Percentiles rank a stretch among this genome's conserved stretches.
phyloP scores from a whole-genome alignment of 129 eudicot species.

The Solidago caesia region DNA sequence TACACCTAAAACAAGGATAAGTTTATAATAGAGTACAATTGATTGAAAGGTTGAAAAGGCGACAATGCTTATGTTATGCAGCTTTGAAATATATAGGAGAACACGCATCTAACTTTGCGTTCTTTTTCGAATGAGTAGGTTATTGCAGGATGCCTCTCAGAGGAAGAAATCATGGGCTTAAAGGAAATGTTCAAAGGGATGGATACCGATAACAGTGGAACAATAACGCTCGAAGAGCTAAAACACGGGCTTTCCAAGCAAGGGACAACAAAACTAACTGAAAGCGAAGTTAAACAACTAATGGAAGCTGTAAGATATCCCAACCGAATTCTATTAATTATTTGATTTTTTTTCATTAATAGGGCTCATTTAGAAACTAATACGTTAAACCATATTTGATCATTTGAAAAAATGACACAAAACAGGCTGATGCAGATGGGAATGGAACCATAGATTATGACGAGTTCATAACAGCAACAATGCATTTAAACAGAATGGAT shows the following conservation, averaged over 20 bases:
- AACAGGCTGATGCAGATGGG: conserved; percentile 92
- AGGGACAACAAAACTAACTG: conserved; percentile 74
- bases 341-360: neutral
- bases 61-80: neutral
- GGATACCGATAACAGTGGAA: conserved; percentile 77
- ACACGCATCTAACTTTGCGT: neutral
- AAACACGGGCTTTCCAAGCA: conserved; percentile 68
- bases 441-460: conserved; percentile 84
- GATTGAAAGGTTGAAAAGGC: neutral
- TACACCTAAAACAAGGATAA: neutral
- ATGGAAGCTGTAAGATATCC: conserved; percentile 73
- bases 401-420: neutral
- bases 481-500: conserved; percentile 92
- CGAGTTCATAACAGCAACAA: conserved; percentile 89
- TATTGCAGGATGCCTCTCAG: conserved; percentile 85
- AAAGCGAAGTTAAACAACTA: conserved; percentile 69
- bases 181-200: conserved; percentile 83
- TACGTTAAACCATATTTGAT: conserved; percentile 1
- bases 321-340: conserved; percentile 1
- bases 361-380: neutral
- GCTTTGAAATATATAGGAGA: neutral
- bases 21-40: neutral
- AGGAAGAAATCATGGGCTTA: conserved; percentile 88
- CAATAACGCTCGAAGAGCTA: conserved; percentile 82
- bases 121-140: conserved; percentile 41